Conservation (phyloP, 306 rosid genomes). For the Gastrolobium villosum region DNA sequence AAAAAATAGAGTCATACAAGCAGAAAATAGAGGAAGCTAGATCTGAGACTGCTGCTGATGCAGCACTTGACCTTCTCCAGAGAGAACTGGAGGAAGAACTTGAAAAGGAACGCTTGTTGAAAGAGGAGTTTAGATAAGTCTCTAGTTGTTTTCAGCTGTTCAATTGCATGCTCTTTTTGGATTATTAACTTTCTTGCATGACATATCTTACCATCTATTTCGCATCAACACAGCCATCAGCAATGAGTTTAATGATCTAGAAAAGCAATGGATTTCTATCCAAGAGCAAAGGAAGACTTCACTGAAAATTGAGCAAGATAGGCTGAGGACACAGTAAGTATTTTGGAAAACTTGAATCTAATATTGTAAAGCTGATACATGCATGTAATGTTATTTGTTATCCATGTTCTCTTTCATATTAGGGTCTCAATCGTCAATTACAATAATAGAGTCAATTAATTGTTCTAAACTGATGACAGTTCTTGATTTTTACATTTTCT, state of each 20-base stretch:
- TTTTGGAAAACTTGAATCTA: constrained; percentile 27
- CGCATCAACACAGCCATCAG: constrained; percentile 64
- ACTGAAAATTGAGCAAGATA: constrained; percentile 68
- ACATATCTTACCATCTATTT: constrained; percentile 42
- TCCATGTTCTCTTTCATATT: not conserved
- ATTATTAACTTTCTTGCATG: constrained; percentile 34
- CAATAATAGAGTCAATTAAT: constrained; percentile 10
- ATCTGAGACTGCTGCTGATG: constrained; percentile 66
- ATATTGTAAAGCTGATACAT: constrained; percentile 11
- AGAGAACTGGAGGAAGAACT: constrained; percentile 71
- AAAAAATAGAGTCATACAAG: constrained; percentile 64
- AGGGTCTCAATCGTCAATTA: constrained; percentile 19
- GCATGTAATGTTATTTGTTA: constrained; percentile 19
- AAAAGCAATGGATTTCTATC: constrained; percentile 54
- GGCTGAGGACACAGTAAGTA: constrained; percentile 71
- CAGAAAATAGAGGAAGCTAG: constrained; percentile 75
- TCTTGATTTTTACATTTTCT: constrained; percentile 28
- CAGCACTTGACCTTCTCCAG: constrained; percentile 71
- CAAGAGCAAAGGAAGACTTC: constrained; percentile 63
- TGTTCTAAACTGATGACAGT: constrained; percentile 24
- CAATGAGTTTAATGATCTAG: constrained; percentile 69
- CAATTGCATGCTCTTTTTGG: constrained; percentile 24
- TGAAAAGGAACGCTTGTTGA: constrained; percentile 61
- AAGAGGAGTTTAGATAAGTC: constrained; percentile 92
- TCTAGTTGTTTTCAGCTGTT: constrained; percentile 37